Evolutionary conservation across 306 rosid species (phyloP), one percentile per base, ranked within the genome.

Genomic region (Delonix regia): DNA sequence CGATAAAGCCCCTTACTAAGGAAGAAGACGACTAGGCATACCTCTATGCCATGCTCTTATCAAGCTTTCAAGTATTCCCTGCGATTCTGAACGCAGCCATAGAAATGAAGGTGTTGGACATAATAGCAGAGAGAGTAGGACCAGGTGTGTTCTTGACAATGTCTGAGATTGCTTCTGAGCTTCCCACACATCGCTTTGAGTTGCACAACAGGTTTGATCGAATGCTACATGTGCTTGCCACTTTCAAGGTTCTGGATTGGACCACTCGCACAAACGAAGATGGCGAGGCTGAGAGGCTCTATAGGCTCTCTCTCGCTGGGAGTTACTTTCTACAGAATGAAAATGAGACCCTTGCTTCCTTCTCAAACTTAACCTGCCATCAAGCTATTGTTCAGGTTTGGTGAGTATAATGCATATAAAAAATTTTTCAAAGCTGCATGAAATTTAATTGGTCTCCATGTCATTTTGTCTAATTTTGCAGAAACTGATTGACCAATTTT

Each of bases 11-110:
- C 27, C 69, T 48, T 13, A 68, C 59, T 1, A 77, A 77, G 71
- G 79, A 75, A 19, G 75, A 71, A 55, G 79, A 73, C 3, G 83
- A 73, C 14, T 6, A 73, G 12, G 83, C 83, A 5, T 80, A 79
- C 60, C 68, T 80, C 13, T 65, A 65, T 10, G 79, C 83, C 16
- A 64, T 80, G 69, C 65, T 73, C 0, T 30, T 73, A 57, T 73
- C 83, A 1, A 42, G 22, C 44, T 28, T 75, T 6, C 60, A 73
- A 27, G 57, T 73, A 4, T 65, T 80, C 1, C 79, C 79, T 13
- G 21, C 49, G 14, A 34, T 73, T 14, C 14, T 80, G 39, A 73
- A 80, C 11, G 83, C 53, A 11, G 83, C 75, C 9, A 53, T 73
- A 41, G 83, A 73, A 18, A 79, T 80, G 70, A 73, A 80, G 16